Base-by-base conservation (phyloP, 805 yeast genomes). In the Candida vaughaniae region DNA sequence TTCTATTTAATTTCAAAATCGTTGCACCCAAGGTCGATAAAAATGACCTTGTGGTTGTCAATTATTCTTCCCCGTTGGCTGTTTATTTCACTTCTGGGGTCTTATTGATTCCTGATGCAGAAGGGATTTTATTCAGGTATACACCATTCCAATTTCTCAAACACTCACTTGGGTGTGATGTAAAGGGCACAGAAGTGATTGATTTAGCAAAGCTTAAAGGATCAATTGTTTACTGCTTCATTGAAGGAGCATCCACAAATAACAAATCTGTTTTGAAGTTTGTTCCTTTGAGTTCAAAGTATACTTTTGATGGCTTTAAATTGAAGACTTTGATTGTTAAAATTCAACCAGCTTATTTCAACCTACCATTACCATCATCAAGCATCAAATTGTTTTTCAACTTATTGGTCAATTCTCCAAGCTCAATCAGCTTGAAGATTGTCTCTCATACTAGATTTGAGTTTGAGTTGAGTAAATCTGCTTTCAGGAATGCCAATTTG, bases 221-320 rank as follows among this genome's bases (percentile, higher is more conserved):
- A n/a, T 70, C 73, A 28, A 62, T 53, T 0, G 68, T 78, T 3
- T 80, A 73, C 35, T 47, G 84, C 16, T 78, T 88, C 40, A 69
- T 82, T 3, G 97, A 89, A 52, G 95, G 95, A 0, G 85, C 95
- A 0, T 72, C 95, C 0, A 78, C 95, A 0, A 91, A 90, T 54
- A 93, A 95, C 34, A 80, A 80, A 43, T 80, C 89, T 0, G 53
- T 90, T 1, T 67, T 90, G 43, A 78, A 87, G 3, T 74, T 85
- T 38, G 62, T 65, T 23, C 32, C 41, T 4, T 38, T 52, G 16
- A 30, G 39, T 16, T 14, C 41, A 10, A 42, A 35, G 14, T 51
- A 51, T 26, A 39, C 53, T 3, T 53, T 64, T 23, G 36, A 42
- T 35, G 35, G 39, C 0, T 56, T 57, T 39, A 48, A 47, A 7